Evolutionary conservation across 345 rosid species (phyloP).

Genomic region (Eucalyptus globulus): DNA sequence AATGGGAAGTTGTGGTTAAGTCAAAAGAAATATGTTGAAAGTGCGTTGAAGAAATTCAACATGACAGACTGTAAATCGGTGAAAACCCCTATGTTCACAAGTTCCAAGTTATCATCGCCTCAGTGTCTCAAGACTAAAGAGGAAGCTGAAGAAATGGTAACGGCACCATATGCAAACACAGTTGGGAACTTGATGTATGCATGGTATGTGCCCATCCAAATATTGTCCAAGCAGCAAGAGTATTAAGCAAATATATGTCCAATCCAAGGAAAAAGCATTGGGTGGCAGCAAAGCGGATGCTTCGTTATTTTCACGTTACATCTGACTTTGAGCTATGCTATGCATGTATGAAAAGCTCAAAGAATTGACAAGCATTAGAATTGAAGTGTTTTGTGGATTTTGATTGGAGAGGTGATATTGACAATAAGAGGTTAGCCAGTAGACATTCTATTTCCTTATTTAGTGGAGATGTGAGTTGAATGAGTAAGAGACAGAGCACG

Average conservation of each 20-base stretch:
- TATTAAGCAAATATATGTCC: background rate
- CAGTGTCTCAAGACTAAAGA: background rate
- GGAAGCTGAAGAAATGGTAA: background rate
- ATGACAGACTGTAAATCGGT: background rate
- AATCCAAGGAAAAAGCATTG: background rate
- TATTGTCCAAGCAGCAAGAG: background rate
- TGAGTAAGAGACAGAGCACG: background rate
- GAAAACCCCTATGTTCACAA: background rate
- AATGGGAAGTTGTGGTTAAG: background rate
- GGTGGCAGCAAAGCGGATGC: background rate
- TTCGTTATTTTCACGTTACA: accelerated
- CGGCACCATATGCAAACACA: background rate
- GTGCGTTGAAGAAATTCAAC: background rate
- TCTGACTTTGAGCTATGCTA: background rate
- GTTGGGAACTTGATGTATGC: background rate
- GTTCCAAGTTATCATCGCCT: background rate
- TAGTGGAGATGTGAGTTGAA: background rate
- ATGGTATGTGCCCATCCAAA: background rate
- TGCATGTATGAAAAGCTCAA: background rate
- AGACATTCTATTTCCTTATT: background rate
- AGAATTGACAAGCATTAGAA: background rate
- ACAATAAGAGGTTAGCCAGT: background rate
- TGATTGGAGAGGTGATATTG: background rate
- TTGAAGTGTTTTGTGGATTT: background rate
- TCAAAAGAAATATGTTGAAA: background rate